Conservation (phyloP, 2,329 filamentous ascomycete genomes). For the Ceratocystiopsis sp. region DNA sequence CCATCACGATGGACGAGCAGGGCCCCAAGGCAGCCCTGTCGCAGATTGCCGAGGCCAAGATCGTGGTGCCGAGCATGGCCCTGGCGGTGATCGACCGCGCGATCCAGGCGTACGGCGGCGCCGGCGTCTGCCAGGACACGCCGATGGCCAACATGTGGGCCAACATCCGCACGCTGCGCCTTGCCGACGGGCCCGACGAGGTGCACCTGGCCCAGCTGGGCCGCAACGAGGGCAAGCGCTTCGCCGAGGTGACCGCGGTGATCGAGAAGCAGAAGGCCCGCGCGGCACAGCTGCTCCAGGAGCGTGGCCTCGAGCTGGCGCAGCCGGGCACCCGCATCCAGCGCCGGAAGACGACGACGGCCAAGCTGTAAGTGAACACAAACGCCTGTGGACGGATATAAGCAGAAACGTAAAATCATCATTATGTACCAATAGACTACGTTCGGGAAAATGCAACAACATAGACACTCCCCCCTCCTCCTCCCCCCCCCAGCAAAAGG, state of each 20-base stretch:
- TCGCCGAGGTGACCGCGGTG: conserved; percentile 39
- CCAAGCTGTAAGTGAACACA: conserved; percentile 23
- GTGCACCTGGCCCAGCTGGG: conserved; percentile 76
- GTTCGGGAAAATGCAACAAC: too few species aligned
- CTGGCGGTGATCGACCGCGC: conserved; percentile 86
- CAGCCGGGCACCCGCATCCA: conserved; percentile 35
- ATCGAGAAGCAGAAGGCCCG: conserved; percentile 48
- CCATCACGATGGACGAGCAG: conserved; percentile 79
- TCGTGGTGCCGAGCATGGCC: conserved; percentile 68
- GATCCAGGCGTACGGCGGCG: conserved; percentile 80
- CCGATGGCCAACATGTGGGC: conserved; percentile 77
- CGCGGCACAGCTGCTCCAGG: conserved; percentile 46
- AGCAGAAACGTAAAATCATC: too few species aligned
- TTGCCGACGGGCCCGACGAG: conserved; percentile 93
- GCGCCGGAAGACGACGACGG: conserved; percentile 12
- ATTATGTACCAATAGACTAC: too few species aligned
- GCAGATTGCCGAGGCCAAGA: conserved; percentile 92
- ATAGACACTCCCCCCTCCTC: too few species aligned
- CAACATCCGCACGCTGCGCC: conserved; percentile 59
- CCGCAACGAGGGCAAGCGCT: conserved; percentile 60
- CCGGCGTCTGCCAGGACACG: conserved; percentile 86
- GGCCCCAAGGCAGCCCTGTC: conserved; percentile 80
- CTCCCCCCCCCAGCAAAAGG: too few species aligned
- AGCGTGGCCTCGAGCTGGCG: conserved; percentile 30
- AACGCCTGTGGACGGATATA: too few species aligned